Evolutionary conservation across 2,329 filamentous ascomycete genomes (phyloP).

Genomic region (Diaporthe caulivora): DNA sequence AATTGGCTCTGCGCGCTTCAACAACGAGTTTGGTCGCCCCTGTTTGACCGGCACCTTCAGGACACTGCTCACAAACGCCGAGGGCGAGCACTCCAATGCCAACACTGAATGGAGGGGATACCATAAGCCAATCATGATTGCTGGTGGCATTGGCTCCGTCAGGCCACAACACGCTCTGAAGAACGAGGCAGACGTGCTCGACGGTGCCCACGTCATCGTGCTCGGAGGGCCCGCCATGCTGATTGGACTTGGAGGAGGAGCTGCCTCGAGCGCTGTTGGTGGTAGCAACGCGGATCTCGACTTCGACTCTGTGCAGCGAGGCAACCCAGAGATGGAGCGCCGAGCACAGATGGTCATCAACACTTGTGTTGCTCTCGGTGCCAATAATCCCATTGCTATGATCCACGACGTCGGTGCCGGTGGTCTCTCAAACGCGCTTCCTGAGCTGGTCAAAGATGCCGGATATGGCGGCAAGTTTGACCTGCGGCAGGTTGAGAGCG

Average conservation of each 20-base stretch:
- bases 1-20: constrained; percentile 94
- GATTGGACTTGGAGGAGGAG: constrained; percentile 94
- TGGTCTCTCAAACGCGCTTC: constrained; percentile 80
- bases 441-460: constrained; percentile 92
- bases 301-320: constrained; percentile 96
- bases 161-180: constrained; percentile 93
- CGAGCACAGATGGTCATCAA: constrained; percentile 99
- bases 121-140: constrained; percentile 99
- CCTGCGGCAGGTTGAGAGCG: constrained; percentile 91
- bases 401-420: constrained; percentile 98
- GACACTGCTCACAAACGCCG: constrained; percentile 82
- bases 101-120: constrained; percentile 84
- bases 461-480: constrained; percentile 93
- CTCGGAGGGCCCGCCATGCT: constrained; percentile 97
- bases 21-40: constrained; percentile 96
- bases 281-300: constrained; percentile 91
- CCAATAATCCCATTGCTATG: constrained; percentile 90
- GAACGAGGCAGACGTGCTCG: constrained; percentile 79
- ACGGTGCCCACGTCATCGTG: constrained; percentile 92
- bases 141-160: constrained; percentile 93
- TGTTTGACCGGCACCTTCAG: constrained; percentile 91
- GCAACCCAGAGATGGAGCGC: constrained; percentile 96
- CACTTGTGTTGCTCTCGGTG: constrained; percentile 86
- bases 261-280: constrained; percentile 90
- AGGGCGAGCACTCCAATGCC: constrained; percentile 58